Evolutionary conservation across 176 grass and related monocot genomes (phyloP).

Genomic region (Lolium multiflorum): DNA sequence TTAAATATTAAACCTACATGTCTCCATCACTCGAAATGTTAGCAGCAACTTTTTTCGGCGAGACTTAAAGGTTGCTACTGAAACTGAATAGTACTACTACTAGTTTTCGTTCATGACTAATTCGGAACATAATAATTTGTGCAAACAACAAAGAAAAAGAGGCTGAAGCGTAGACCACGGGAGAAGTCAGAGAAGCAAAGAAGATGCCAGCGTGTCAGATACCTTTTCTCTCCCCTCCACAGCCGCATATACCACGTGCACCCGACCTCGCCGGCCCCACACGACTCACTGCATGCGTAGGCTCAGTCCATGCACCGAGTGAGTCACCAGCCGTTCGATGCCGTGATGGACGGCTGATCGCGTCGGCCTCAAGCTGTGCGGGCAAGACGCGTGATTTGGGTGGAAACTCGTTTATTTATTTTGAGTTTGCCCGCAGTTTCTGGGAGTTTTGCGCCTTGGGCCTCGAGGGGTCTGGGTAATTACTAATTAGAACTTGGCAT

Average conservation of each 20-base stretch:
- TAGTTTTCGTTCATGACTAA: background rate
- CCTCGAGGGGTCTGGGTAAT: background rate
- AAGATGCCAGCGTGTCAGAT: conserved; percentile 34
- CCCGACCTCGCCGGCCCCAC: background rate
- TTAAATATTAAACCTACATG: background rate
- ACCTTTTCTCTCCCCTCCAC: background rate
- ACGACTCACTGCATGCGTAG: background rate
- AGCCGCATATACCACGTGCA: conserved; percentile 41
- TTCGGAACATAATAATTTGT: background rate
- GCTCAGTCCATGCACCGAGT: background rate
- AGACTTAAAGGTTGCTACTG: background rate
- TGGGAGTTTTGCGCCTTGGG: background rate
- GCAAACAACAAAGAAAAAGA: no score
- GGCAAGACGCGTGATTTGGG: background rate
- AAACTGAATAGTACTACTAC: no score
- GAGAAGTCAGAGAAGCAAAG: no score
- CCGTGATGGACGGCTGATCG: no score
- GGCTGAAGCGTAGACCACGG: background rate
- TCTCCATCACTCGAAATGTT: background rate
- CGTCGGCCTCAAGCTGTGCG: no score
- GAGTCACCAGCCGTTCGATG: background rate
- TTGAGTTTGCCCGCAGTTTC: background rate
- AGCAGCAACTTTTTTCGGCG: background rate
- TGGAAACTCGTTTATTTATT: background rate
- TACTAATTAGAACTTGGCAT: accelerated